Percentiles rank a stretch among this genome's conserved stretches.
Evolutionary conservation across 129 eudicot genomes (phyloP).

Genomic region (Pulicaria dysenterica): DNA sequence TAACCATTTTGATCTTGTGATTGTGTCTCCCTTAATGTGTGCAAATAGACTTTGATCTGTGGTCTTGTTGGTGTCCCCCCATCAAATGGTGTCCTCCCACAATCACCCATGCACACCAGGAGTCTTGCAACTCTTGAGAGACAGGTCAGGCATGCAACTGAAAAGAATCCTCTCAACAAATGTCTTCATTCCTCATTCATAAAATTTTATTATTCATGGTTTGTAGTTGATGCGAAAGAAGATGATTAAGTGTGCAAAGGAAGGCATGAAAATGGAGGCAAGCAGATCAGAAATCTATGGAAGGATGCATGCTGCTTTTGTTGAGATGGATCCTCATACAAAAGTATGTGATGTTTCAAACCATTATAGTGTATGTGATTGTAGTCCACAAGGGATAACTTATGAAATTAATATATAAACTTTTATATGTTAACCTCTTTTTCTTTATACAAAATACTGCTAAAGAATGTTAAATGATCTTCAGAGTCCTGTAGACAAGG

Average conservation of each 20-base stretch:
- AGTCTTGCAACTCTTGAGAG: conserved; percentile 77
- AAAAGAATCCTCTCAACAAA: not conserved
- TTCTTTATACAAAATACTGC: not conserved
- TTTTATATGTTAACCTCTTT: not conserved
- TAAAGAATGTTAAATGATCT: conserved; percentile 8
- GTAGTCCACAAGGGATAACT: not conserved
- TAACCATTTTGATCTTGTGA: not conserved
- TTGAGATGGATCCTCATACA: conserved; percentile 76
- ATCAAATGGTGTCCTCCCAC: conserved; percentile 88
- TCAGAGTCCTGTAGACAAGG: conserved; percentile 51
- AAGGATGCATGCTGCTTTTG: conserved; percentile 75
- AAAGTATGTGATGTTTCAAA: conserved; percentile 39
- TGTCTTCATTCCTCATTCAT: not conserved
- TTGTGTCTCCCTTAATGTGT: not conserved
- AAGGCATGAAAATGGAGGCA: conserved; percentile 65
- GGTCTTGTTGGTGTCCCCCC: conserved; percentile 91
- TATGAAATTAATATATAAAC: not conserved
- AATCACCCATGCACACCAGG: conserved; percentile 89
- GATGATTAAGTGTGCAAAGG: conserved; percentile 79
- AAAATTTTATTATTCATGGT: conserved; percentile 8
- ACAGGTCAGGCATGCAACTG: conserved; percentile 48
- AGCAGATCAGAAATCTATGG: conserved; percentile 74
- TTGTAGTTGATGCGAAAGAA: conserved; percentile 69
- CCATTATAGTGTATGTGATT: not conserved
- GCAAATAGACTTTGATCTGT: conserved; percentile 66